Percentiles rank a stretch among this genome's conserved stretches.
Evolutionary conservation across 176 grass and related monocot genomes (phyloP).

Genomic region (Triticum turgidum): DNA sequence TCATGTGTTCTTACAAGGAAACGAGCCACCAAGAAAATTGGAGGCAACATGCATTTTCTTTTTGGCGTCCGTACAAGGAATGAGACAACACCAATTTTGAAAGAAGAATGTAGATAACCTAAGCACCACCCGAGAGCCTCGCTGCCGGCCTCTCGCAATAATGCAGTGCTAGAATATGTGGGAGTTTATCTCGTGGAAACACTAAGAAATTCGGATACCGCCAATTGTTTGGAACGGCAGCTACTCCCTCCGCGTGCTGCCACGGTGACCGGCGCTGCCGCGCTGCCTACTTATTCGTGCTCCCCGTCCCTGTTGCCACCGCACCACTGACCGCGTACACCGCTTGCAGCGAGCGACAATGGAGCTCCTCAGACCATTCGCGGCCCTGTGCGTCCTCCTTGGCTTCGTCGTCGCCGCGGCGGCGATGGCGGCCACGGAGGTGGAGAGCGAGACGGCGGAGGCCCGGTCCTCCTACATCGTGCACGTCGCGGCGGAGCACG

Average conservation of each 20-base stretch:
- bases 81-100: not conserved
- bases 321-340: not conserved
- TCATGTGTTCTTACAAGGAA: too few relatives aligned
- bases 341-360: not conserved
- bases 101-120: not conserved
- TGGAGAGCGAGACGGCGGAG: not conserved
- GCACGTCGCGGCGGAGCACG: not conserved
- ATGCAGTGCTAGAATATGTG: too few relatives aligned
- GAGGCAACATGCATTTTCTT: too few relatives aligned
- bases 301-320: not conserved
- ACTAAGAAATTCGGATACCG: too few relatives aligned
- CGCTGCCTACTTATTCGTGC: not conserved
- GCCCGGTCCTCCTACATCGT: not conserved
- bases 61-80: not conserved
- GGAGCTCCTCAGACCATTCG: not conserved
- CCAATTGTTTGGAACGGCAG: too few relatives aligned
- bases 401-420: not conserved
- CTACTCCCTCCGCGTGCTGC: too few relatives aligned
- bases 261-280: too few relatives aligned
- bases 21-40: too few relatives aligned
- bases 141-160: too few relatives aligned
- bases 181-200: too few relatives aligned
- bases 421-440: not conserved
- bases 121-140: too few relatives aligned
- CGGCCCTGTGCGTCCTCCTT: not conserved